phyloP scores from a whole-genome alignment of 2,329 filamentous ascomycete species.

The Xylariaceae sp. region DNA sequence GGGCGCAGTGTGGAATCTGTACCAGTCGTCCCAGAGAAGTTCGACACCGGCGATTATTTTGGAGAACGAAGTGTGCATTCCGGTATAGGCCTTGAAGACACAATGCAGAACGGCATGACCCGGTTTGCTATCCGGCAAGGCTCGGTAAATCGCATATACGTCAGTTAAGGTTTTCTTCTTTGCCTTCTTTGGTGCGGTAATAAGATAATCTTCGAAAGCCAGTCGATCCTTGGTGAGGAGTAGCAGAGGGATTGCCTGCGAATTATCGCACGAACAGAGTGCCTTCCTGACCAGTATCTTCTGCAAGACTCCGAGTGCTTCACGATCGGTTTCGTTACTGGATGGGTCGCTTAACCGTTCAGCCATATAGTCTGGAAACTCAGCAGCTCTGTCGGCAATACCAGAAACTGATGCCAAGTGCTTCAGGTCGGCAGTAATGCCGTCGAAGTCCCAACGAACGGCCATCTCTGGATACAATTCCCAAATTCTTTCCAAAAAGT shows the following conservation, averaged over 20 bases:
- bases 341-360: conserved; percentile 20
- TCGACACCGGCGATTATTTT: conserved; percentile 51
- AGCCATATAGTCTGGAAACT: conserved; percentile 24
- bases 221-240: conserved; percentile 46
- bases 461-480: conserved; percentile 37
- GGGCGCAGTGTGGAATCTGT: conserved; percentile 48
- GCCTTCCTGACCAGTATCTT: conserved; percentile 41
- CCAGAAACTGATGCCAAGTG: conserved; percentile 34
- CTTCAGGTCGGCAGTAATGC: conserved; percentile 35
- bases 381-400: conserved; percentile 37
- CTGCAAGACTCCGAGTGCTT: conserved; percentile 35
- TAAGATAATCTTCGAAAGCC: conserved; percentile 55
- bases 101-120: conserved; percentile 49
- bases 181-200: conserved; percentile 37
- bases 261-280: conserved; percentile 34
- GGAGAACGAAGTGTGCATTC: conserved; percentile 45
- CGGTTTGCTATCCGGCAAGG: conserved; percentile 48
- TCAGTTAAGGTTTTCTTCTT: conserved; percentile 45
- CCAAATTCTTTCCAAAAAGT: conserved; percentile 35
- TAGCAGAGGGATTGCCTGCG: conserved; percentile 48
- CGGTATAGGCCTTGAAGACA: conserved; percentile 48
- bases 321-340: conserved; percentile 3
- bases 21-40: conserved; percentile 58
- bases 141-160: conserved; percentile 56
- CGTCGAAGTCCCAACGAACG: conserved; percentile 37